These are phyloP conservation scores for Colletotrichum eleusines DNA, from an alignment of 2,329 filamentous ascomycete species.

Conservation along the genomic window DNA sequence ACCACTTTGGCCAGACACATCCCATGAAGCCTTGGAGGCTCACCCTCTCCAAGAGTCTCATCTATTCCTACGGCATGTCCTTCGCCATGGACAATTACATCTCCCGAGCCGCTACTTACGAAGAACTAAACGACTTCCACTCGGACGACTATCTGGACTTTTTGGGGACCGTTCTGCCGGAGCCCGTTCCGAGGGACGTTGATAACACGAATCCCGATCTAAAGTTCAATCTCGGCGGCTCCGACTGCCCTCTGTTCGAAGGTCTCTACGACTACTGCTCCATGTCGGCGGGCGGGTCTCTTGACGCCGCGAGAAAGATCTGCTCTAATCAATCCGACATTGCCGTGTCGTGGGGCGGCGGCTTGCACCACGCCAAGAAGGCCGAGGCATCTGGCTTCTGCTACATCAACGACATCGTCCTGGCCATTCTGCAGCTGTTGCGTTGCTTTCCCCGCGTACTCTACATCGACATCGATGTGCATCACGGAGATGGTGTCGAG, in stretches of 20 bases:
- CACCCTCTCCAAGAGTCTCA: constrained; percentile 93
- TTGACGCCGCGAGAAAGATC: constrained; percentile 92
- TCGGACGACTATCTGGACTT: constrained; percentile 92
- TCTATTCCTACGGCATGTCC: constrained; percentile 95
- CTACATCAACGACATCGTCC: constrained; percentile 98
- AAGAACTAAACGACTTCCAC: constrained; percentile 90
- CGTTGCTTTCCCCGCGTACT: constrained; percentile 86
- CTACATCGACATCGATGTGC: constrained; percentile 95
- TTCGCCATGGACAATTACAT: constrained; percentile 97
- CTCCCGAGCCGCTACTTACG: constrained; percentile 84
- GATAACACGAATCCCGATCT: constrained; percentile 73
- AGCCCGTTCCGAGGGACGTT: constrained; percentile 72
- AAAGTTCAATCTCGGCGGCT: constrained; percentile 87
- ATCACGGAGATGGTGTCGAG: constrained; percentile 91
- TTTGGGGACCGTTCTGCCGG: constrained; percentile 77
- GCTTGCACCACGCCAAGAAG: constrained; percentile 96
- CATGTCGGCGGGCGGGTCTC: constrained; percentile 88
- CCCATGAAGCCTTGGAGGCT: constrained; percentile 99
- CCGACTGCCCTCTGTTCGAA: constrained; percentile 96
- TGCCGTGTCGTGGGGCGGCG: constrained; percentile 97
- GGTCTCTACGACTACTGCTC: constrained; percentile 96
- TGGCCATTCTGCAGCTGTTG: constrained; percentile 90
- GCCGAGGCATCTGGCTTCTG: constrained; percentile 95
- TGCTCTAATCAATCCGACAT: constrained; percentile 91
- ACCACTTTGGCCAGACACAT: constrained; percentile 96